A percentile compares a stretch with the other conserved stretches of the same genome.
Evolutionary conservation across 129 eudicot genomes (phyloP).

Genomic region (Logfia minima): DNA sequence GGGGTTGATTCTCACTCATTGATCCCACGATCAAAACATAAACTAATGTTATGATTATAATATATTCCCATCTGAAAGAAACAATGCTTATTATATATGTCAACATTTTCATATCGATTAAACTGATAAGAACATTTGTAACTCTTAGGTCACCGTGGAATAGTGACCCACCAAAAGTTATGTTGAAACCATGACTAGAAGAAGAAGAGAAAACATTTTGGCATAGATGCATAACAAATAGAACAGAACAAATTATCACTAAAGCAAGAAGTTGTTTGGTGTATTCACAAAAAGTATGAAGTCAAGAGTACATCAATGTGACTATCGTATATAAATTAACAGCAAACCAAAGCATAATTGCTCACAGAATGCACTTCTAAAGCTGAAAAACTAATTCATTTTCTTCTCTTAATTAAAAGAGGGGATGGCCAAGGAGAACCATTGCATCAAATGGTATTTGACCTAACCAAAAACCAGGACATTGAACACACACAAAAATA

Average conservation of each 20-base stretch:
- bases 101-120: too few species aligned
- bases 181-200: neutral
- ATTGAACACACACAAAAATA: conserved; percentile 4
- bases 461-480: conserved; percentile 19
- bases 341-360: neutral
- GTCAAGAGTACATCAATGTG: neutral
- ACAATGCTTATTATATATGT: neutral
- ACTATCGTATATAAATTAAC: neutral
- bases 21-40: neutral
- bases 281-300: neutral
- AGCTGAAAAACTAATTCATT: neutral
- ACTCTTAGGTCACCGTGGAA: neutral
- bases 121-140: neutral
- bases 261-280: neutral
- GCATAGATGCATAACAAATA: neutral
- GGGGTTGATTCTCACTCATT: conserved; percentile 8
- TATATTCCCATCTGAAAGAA: neutral
- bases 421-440: conserved; percentile 19
- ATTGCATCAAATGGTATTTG: conserved; percentile 26
- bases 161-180: neutral
- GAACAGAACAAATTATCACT: neutral
- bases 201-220: too few species aligned
- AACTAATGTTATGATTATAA: neutral
- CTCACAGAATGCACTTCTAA: neutral
- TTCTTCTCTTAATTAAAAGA: neutral